Conservation (phyloP, 345 rosid species). For the Euphorbia peplus region DNA sequence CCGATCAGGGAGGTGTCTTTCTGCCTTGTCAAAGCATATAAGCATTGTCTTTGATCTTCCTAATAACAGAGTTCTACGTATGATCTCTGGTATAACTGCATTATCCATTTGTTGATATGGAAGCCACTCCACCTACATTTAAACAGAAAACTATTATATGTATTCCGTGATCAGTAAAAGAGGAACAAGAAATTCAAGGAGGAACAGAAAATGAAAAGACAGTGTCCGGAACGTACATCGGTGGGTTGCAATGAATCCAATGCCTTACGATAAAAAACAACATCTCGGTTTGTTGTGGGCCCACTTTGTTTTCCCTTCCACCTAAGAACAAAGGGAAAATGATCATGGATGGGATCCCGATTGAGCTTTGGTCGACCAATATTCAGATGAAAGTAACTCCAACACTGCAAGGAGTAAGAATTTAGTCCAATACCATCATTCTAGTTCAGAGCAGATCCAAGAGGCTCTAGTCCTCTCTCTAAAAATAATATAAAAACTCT, state of each 20-base stretch:
- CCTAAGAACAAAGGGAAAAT: conserved; percentile 80
- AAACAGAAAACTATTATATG: conserved; percentile 11
- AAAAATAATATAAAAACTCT: no score
- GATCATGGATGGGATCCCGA: conserved; percentile 71
- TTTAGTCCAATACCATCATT: conserved; percentile 16
- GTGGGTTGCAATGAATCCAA: conserved; percentile 70
- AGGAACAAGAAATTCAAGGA: background rate
- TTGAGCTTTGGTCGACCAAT: conserved; percentile 87
- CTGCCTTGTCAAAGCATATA: conserved; percentile 96
- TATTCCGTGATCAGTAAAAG: background rate
- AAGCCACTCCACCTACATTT: conserved; percentile 77
- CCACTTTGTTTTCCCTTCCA: conserved; percentile 98
- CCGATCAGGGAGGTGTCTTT: conserved; percentile 97
- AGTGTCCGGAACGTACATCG: conserved; percentile 47
- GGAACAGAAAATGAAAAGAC: background rate
- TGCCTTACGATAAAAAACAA: conserved; percentile 81
- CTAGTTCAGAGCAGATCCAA: no score
- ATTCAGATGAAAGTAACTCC: conserved; percentile 93
- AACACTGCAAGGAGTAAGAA: conserved; percentile 53
- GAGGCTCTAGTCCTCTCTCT: no score
- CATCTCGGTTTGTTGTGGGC: conserved; percentile 86
- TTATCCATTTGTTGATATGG: conserved; percentile 73
- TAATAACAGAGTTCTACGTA: conserved; percentile 56
- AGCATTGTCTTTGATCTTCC: conserved; percentile 95
- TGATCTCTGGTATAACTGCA: conserved; percentile 61